Base-by-base conservation (phyloP, 179 eudicot species). In the Heliamphora pulchella region DNA sequence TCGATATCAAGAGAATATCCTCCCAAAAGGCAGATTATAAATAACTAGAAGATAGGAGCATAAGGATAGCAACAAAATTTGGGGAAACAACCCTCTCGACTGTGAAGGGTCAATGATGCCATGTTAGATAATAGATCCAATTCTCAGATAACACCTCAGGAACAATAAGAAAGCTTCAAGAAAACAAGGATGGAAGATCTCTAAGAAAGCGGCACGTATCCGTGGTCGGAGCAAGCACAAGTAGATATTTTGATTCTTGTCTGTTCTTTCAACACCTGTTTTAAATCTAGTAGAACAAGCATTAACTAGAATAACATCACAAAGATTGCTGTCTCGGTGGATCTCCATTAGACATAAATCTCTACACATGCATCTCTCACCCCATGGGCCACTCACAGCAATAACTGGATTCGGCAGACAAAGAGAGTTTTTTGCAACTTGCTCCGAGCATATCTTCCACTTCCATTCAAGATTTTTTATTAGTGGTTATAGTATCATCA, bases 61-160 rank as follows among this genome's bases (percentile, higher is more conserved):
- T 14, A 69, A 43, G 54, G 22, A 31, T 53, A 20, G n/a, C n/a
- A 22, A 48, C 3, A 58, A 8, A 71, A 71, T 50, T 22, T 18
- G 57, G 75, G 58, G 50, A 71, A 17, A 71, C 75, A 72, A 72
- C 61, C 44, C 17, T 10, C 44, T 51, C 51, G 53, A 20, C 76
- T 3, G 13, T 51, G 76, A 72, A 72, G 39, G 8, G 43, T 31
- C 18, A 5, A 73, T 22, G 62, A 73, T 73, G 18, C 14, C 43
- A 20, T 50, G 53, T 71, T 48, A 73, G 76, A 46, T 31, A 73
- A 54, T 58, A 20, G 63, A 75, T 41, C 14, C 78, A 43, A 15
- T 51, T 14, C 8, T 13, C 44, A 74, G 63, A 39, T 39, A 31
- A 74, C 18, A 39, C 77, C 48, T 74, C 47, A 74, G 47, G 43